A percentile compares a stretch with the other conserved stretches of the same genome.
phyloP scores from a whole-genome alignment of 2,329 filamentous ascomycete species.

The Lachnellula cervina region DNA sequence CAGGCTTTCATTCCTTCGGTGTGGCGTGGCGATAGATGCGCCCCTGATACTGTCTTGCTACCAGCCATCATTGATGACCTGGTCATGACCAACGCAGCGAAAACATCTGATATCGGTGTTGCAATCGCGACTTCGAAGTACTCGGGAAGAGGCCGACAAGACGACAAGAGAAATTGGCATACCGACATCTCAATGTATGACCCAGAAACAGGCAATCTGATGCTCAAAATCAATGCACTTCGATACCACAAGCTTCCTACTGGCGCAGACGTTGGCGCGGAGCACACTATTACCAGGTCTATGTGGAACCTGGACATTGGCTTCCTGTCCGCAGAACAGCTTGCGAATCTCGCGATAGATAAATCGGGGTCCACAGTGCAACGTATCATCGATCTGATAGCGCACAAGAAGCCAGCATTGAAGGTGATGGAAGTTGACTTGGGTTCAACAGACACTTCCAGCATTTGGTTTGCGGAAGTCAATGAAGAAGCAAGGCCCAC shows the following conservation, averaged over 20 bases:
- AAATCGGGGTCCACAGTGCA: slow-evolving; percentile 1
- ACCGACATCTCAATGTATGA: slow-evolving; percentile 10
- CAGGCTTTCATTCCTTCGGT: slow-evolving; percentile 26
- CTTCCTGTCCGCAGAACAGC: slow-evolving; percentile 9
- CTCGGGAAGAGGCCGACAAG: slow-evolving; percentile 4
- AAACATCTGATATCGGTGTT: slow-evolving; percentile 3
- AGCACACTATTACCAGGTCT: slow-evolving; percentile 2
- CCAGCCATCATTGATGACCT: slow-evolving; percentile 21
- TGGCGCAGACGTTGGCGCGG: not conserved
- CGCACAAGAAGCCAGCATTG: slow-evolving; percentile 33
- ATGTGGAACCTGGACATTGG: slow-evolving; percentile 24
- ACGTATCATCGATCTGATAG: slow-evolving; percentile 32
- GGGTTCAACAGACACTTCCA: slow-evolving; percentile 18
- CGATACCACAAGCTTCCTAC: slow-evolving; percentile 12
- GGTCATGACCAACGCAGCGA: slow-evolving; percentile 16
- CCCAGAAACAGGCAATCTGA: slow-evolving; percentile 14
- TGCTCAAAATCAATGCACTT: slow-evolving; percentile 22
- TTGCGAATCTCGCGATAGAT: not conserved
- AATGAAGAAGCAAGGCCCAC: slow-evolving; percentile 11
- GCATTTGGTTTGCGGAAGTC: slow-evolving; percentile 27
- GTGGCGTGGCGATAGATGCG: slow-evolving; percentile 17
- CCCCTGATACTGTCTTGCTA: slow-evolving; percentile 16
- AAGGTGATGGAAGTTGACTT: slow-evolving; percentile 33
- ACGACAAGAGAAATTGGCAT: slow-evolving; percentile 8
- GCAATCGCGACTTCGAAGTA: slow-evolving; percentile 6